Evolutionary conservation across 371 early-diverging fungal genomes (phyloP), one percentile per base, ranked within the genome.

Genomic region (Syncephalastrum racemosum): DNA sequence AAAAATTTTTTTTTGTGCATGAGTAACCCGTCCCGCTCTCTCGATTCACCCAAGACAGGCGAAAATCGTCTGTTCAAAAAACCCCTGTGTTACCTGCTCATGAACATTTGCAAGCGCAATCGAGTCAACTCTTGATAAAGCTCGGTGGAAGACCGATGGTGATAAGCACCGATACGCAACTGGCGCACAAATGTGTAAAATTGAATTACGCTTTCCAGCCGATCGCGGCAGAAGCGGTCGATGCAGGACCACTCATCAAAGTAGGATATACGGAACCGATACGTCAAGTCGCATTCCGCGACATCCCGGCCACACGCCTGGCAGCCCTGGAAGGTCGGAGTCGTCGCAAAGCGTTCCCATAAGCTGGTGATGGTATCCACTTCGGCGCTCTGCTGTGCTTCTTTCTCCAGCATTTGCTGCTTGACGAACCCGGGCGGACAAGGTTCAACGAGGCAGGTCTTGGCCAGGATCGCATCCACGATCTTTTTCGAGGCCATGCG

Each of bases 171-270:
- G 44, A 83, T 79, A 50, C 85, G 76, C 20, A 93, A 63, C 54
- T 89, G 84, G 22, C 89, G 80, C 45, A 92, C 77, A 68, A 91
- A 91, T 12, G 81, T 71, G 63, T 90, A 92, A 54, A 91, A 91
- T 63, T 89, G 91, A 57, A 87, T 83, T 1, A 85, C 90, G 18
- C 89, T 79, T 14, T 88, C 81, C 39, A 92, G 56, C 8, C 92
- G 78, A 73, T 90, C 91, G 22, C 89, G 86, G 68, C 93, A 92
- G 55, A 75, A 70, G n/a, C 71, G 65, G 61, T 91, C 92, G 23
- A 92, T 81, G 50, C 88, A 88, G 42, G 78, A 71, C 90, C 91
- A 91, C n/a, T 87, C 84, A 53, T 79, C 77, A 58, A 74, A 70
- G 53, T 86, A 86, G 14, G 89, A 85, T 48, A 87, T 80, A 50